Evolutionary conservation across 1,139 yeast species (phyloP), one percentile per base, ranked within the genome.

Genomic region (Petasospora rhodanensis): DNA sequence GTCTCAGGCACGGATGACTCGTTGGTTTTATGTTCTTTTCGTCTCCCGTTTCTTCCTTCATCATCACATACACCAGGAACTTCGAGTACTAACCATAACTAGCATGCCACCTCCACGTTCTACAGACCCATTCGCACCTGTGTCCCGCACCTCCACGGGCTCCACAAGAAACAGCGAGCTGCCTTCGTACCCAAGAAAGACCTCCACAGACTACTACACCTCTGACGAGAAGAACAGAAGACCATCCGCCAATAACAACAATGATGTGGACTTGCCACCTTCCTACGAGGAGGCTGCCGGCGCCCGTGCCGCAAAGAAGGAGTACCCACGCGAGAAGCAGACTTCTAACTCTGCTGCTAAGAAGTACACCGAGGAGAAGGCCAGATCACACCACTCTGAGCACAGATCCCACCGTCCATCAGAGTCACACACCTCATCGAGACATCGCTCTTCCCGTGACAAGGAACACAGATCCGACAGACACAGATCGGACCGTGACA

Each of bases 241-340:
- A 35, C 32, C 38, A 12, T 35, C 34, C 14, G n/a, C 24, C 26
- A 6, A 11, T 14, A 17, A 5, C 20, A 6, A 14, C 26, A 7
- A 16, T 31, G 21, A 41, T 26, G 21, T 50, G 51, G 24, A 35
- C 54, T 31, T 2, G n/a, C 69, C 81, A 4, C 86, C 89, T 6
- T 65, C 84, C 0, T 79, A 80, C 51, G 85, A 79, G 45, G 89
- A 80, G 49, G 81, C 70, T 14, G 77, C 84, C 1, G 78, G 77
- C n/a, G 55, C 58, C 12, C 68, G 30, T 8, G 64, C 23, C 56
- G 58, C 19, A 55, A 58, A 10, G 34, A 55, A 55, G 31, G 75
- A 71, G 32, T 72, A 71, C 46, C 76, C 79, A 29, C 62, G 66
- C 36, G 82, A 76, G 43, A 75, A 75, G 47, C 41, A 34, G 19